A percentile compares a stretch with the other conserved stretches of the same genome.
These are phyloP conservation scores for Candida sanyaensis DNA, from an alignment of 1,139 yeast species.

Conservation along the genomic window DNA sequence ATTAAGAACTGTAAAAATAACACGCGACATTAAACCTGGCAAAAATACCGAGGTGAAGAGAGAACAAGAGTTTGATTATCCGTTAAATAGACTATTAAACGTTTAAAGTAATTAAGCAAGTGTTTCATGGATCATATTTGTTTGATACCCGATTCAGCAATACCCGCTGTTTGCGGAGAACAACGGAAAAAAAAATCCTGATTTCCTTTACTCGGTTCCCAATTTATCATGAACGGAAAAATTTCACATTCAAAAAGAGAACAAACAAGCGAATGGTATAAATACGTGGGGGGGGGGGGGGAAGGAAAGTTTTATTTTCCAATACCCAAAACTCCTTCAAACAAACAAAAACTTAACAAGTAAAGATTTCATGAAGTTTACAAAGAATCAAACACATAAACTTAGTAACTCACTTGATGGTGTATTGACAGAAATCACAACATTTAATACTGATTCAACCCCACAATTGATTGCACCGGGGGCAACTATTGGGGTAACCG, in stretches of 20 bases:
- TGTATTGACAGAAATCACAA: conserved; percentile 17
- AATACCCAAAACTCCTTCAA: not conserved
- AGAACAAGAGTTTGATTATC: too few relatives aligned
- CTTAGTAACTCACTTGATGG: conserved; percentile 16
- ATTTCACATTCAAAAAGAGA: not conserved
- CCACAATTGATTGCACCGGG: conserved; percentile 25
- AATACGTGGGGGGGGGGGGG: not conserved
- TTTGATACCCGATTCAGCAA: too few relatives aligned
- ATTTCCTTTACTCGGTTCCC: too few relatives aligned
- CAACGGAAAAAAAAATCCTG: too few relatives aligned
- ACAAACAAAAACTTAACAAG: not conserved
- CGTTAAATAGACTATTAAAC: too few relatives aligned
- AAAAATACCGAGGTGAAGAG: too few relatives aligned
- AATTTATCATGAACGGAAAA: not conserved
- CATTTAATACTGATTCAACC: conserved; percentile 11
- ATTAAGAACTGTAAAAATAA: too few relatives aligned
- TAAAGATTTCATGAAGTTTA: conserved; percentile 7
- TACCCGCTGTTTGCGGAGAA: too few relatives aligned
- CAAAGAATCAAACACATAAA: conserved; percentile 5
- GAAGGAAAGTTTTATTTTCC: not conserved
- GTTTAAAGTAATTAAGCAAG: too few relatives aligned
- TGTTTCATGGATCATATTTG: too few relatives aligned
- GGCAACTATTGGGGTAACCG: conserved; percentile 31
- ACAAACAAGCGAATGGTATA: not conserved
- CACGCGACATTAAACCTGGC: too few relatives aligned